Conservation (phyloP, 2,329 filamentous ascomycete genomes). For the Pseudogymnoascus sp. region DNA sequence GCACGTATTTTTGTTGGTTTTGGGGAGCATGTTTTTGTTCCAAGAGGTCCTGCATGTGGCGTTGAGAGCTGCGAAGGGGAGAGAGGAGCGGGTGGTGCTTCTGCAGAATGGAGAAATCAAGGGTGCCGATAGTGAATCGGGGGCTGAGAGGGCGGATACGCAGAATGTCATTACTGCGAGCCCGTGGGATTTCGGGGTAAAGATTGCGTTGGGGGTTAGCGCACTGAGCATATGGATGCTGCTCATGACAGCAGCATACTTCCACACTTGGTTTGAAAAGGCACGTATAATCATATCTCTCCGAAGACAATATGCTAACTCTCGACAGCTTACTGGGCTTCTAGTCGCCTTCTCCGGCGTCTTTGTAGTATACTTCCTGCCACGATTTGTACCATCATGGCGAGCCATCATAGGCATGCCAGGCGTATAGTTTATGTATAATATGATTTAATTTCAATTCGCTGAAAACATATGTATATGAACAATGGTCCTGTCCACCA, state of each 20-base stretch:
- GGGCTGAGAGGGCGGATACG: slow-evolving; percentile 16
- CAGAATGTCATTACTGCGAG: slow-evolving; percentile 25
- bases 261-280: slow-evolving; percentile 99
- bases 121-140: slow-evolving; percentile 37
- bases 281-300: slow-evolving; percentile 38
- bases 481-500: neutral
- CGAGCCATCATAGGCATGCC: slow-evolving; percentile 42
- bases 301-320: slow-evolving; percentile 6
- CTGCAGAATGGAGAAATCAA: slow-evolving; percentile 62
- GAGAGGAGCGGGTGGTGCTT: slow-evolving; percentile 60
- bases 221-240: slow-evolving; percentile 87
- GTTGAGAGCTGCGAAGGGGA: slow-evolving; percentile 39
- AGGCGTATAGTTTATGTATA: slow-evolving; percentile 29
- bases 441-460: slow-evolving; percentile 12
- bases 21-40: slow-evolving; percentile 74
- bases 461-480: slow-evolving; percentile 9
- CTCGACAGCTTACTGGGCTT: slow-evolving; percentile 42
- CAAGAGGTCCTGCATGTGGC: slow-evolving; percentile 69
- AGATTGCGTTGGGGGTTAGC: slow-evolving; percentile 58
- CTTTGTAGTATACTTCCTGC: slow-evolving; percentile 46
- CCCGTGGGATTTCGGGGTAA: slow-evolving; percentile 41
- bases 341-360: slow-evolving; percentile 42
- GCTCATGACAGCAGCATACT: slow-evolving; percentile 96
- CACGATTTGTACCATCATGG: slow-evolving; percentile 38
- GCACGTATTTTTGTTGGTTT: slow-evolving; percentile 85